Evolutionary conservation across 495 filamentous ascomycete genomes (phyloP), one percentile per base, ranked within the genome.

Genomic region (Neurospora sp.): DNA sequence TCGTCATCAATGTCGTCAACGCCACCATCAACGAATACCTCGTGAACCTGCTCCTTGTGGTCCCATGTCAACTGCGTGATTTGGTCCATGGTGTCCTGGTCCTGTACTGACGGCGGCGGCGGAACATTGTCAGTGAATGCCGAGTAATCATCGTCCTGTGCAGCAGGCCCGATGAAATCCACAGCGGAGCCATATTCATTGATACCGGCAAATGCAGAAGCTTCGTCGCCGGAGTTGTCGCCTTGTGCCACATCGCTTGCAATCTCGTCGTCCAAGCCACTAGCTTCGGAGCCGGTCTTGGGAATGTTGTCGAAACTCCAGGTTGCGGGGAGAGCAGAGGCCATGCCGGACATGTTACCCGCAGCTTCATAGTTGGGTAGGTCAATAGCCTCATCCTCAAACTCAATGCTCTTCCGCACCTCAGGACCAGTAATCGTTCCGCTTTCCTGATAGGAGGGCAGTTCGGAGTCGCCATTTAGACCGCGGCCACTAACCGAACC

Each of bases 241-340:
- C 74, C 74, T 65, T 85, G 83, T 9, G 83, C 84, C 14, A 79
- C 78, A 69, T 85, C 82, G 68, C 84, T 85, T 35, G 79, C 81
- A 42, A 74, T 74, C 40, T 78, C 79, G 68, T 74, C 74, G 61
- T 78, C 80, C 10, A 72, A 69, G n/a, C 69, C 76, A 31, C 38
- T 53, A 12, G 68, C 73, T 9, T 69, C 53, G 37, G 70, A 37
- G 70, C 45, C 27, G n/a, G 42, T 73, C 41, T 77, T 75, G 39
- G 71, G 65, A 53, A 81, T 38, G 45, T 78, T 80, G 44, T 77
- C 72, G 42, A 85, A 85, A 69, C 70, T 84, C 83, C 83, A 85
- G 70, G 59, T 77, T 22, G 70, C 37, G 31, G 73, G 70, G 27
- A 78, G 72, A 41, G 72, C 73, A 10, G 76, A 74, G 4, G 75